Base-by-base conservation (phyloP, 192 early-diverging fungal species). In the Lobulomyces angularis region DNA sequence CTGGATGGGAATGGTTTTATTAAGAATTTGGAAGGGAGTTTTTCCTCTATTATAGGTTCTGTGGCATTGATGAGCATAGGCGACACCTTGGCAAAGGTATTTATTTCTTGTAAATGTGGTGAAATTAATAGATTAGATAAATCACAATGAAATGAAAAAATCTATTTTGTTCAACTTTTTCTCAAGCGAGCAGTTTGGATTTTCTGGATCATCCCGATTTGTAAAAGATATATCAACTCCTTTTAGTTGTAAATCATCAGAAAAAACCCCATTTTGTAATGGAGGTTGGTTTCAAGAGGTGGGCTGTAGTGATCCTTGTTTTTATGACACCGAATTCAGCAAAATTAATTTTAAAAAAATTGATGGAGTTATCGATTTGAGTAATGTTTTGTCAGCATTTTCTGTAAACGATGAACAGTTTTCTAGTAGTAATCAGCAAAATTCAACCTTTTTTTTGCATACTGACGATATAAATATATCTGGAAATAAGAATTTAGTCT, bases 171-270 rank as follows among this genome's bases (percentile, higher is more conserved):
- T 81, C 55, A 84, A 80, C 8, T 53, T 70, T 11, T 88, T 88
- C 46, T 63, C 67, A 16, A 75, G 64, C 9, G 86, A 88, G 53
- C 37, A 73, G 20, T 88, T 75, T 69, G 81, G 71, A 22, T 81
- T 71, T 50, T 65, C 77, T 27, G 86, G 86, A n/a, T 88, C 86
- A 2, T 69, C 82, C 48, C 56, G 84, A 25, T 88, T 88, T 55
- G 81, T 85, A 2, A 36, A 82, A 25, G 84, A 86, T 48, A 72
- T 88, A 20, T 50, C 52, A 7, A 47, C 38, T 3, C 59, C 62
- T 3, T 68, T 80, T 40, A 32, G 45, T 21, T 88, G 86, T 53
- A 47, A 55, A 5, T 68, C 63, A 35, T 41, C 49, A 1, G 37
- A 63, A 8, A 35, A 41, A 5, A 34, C 57, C 7, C 42, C 28